Conservation (phyloP, 257 asterid species). For the Solanum okadae region DNA sequence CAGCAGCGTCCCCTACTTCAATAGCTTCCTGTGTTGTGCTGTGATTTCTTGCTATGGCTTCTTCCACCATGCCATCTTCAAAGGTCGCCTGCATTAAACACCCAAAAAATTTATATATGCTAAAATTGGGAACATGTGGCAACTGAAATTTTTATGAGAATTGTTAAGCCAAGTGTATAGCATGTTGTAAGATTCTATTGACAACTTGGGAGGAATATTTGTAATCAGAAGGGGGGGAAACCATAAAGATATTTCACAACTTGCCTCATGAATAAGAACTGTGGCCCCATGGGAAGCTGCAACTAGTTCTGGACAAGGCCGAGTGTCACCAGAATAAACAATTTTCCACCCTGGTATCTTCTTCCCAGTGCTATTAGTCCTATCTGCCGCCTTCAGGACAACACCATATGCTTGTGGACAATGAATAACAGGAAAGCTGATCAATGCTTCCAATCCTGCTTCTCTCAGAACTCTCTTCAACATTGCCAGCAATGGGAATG, state of each 20-base stretch:
- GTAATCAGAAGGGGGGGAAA: neutral
- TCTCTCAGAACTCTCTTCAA: conserved; percentile 41
- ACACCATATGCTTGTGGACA: conserved; percentile 87
- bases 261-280: conserved; percentile 80
- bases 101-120: neutral
- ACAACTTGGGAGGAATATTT: neutral
- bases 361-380: conserved; percentile 46
- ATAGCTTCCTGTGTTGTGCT: conserved; percentile 91
- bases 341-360: conserved; percentile 85
- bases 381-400: conserved; percentile 44
- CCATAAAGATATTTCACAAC: neutral
- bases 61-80: conserved; percentile 76
- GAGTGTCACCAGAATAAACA: conserved; percentile 94
- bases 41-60: conserved; percentile 78
- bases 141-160: neutral
- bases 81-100: conserved; percentile 63
- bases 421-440: conserved; percentile 82
- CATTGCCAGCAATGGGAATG: conserved; percentile 30
- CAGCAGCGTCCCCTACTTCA: conserved; percentile 68
- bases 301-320: conserved; percentile 87
- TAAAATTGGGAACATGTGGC: neutral
- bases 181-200: neutral
- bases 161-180: neutral
- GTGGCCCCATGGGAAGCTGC: conserved; percentile 73
- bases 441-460: conserved; percentile 60